These are phyloP conservation scores for Raphanus sativus DNA, from an alignment of 345 rosid species.

Conservation along the genomic window DNA sequence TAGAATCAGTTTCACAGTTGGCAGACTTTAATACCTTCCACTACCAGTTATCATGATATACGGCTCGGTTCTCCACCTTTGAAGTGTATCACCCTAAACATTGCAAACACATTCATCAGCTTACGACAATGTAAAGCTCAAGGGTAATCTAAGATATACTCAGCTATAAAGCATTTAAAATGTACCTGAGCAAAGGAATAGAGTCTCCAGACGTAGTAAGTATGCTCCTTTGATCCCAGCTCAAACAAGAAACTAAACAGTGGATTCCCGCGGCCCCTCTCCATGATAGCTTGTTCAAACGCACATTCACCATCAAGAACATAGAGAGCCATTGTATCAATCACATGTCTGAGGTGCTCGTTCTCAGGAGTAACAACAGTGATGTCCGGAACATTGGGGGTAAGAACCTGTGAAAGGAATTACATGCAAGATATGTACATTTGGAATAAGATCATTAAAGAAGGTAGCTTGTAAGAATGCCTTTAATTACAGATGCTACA, in stretches of 20 bases:
- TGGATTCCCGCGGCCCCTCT: slow-evolving; percentile 96
- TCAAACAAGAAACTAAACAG: slow-evolving; percentile 92
- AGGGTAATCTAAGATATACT: background rate
- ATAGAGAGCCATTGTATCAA: slow-evolving; percentile 95
- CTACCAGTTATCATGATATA: slow-evolving; percentile 99
- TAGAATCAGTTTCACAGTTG: background rate
- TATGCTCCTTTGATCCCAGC: slow-evolving; percentile 94
- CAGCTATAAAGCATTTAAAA: background rate
- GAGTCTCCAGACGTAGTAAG: slow-evolving; percentile 82
- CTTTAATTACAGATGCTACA: background rate
- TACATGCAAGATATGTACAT: slow-evolving; percentile 13
- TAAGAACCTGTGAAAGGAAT: slow-evolving; percentile 64
- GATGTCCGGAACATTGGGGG: slow-evolving; percentile 98
- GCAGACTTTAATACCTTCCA: slow-evolving; percentile 65
- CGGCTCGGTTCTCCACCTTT: slow-evolving; percentile 97
- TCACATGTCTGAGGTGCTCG: slow-evolving; percentile 81
- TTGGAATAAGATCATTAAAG: background rate
- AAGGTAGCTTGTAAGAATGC: background rate
- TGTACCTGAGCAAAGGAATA: background rate
- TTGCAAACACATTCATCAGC: slow-evolving; percentile 14
- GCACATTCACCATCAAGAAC: slow-evolving; percentile 98
- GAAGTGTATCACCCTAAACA: slow-evolving; percentile 91
- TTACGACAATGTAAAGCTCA: background rate
- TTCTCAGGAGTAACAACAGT: slow-evolving; percentile 83
- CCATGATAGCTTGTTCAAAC: slow-evolving; percentile 99